A percentile compares a stretch with the other conserved stretches of the same genome.
Evolutionary conservation across 169 alveolate species (phyloP).

Genomic region (Haemoproteus tartakovskyi): DNA sequence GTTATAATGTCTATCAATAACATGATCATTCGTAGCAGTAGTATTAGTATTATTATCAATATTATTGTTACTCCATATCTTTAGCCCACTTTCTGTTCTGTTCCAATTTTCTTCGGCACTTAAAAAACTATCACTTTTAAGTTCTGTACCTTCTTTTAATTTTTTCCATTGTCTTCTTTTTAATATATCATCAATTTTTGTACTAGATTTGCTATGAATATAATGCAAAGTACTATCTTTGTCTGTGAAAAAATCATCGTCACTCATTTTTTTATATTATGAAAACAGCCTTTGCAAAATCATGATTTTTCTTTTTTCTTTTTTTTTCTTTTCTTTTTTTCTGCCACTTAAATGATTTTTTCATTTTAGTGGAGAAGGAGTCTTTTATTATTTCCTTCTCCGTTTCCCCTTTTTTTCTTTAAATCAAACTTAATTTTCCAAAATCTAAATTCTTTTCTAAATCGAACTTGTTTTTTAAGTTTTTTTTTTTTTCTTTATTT

Average conservation of each 20-base stretch:
- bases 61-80: background rate
- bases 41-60: background rate
- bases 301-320: constrained; percentile 3
- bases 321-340: background rate
- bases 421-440: too few relatives aligned
- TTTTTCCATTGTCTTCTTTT: constrained; percentile 37
- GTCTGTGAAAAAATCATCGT: constrained; percentile 57
- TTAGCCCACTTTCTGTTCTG: background rate
- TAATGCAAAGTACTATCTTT: constrained; percentile 31
- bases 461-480: too few relatives aligned
- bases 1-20: too few relatives aligned
- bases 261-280: constrained; percentile 51
- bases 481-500: too few relatives aligned
- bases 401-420: too few relatives aligned
- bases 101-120: background rate
- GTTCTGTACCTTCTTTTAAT: background rate
- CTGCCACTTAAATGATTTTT: too few relatives aligned
- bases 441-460: too few relatives aligned
- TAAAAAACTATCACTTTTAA: background rate
- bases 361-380: too few relatives aligned
- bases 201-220: constrained; percentile 50
- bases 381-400: too few relatives aligned
- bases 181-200: constrained; percentile 59
- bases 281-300: background rate
- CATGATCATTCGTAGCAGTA: background rate